These are phyloP conservation scores for Penicillium aurantiogriseum DNA, from an alignment of 2,329 filamentous ascomycete species.

Conservation along the genomic window DNA sequence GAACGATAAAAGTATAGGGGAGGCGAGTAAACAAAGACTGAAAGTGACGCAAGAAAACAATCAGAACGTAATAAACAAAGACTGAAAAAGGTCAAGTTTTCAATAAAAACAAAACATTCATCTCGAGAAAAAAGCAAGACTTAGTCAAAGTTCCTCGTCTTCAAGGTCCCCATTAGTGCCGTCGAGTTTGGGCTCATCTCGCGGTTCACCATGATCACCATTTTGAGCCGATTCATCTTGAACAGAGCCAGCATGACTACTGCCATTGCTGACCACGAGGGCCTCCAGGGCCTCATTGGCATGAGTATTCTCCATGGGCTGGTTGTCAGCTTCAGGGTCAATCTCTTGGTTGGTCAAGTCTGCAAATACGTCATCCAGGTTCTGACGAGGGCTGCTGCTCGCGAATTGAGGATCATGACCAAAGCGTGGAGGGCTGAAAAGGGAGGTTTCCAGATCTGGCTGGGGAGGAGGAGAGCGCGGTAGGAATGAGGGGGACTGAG, in stretches of 20 bases:
- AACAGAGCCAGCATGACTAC: slow-evolving; percentile 33
- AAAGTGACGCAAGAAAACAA: slow-evolving; percentile 8
- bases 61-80: slow-evolving; percentile 8
- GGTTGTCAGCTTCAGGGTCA: slow-evolving; percentile 33
- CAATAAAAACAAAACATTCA: slow-evolving; percentile 14
- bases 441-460: slow-evolving; percentile 36
- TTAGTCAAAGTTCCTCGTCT: slow-evolving; percentile 4
- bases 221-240: slow-evolving; percentile 25
- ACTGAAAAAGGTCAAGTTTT: slow-evolving; percentile 9
- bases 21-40: slow-evolving; percentile 11
- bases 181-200: slow-evolving; percentile 12
- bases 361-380: slow-evolving; percentile 47
- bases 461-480: slow-evolving; percentile 41
- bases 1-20: slow-evolving; percentile 7
- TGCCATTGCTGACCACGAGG: slow-evolving; percentile 41
- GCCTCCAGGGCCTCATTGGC: slow-evolving; percentile 49
- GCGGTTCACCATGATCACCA: slow-evolving; percentile 19
- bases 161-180: not conserved
- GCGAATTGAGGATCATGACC: slow-evolving; percentile 33
- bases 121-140: not conserved
- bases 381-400: slow-evolving; percentile 41
- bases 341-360: slow-evolving; percentile 48
- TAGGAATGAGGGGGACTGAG: slow-evolving; percentile 40
- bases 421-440: slow-evolving; percentile 45
- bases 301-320: slow-evolving; percentile 46